Base-by-base conservation (phyloP, 306 rosid genomes). In the Sechiopsis laciniata region DNA sequence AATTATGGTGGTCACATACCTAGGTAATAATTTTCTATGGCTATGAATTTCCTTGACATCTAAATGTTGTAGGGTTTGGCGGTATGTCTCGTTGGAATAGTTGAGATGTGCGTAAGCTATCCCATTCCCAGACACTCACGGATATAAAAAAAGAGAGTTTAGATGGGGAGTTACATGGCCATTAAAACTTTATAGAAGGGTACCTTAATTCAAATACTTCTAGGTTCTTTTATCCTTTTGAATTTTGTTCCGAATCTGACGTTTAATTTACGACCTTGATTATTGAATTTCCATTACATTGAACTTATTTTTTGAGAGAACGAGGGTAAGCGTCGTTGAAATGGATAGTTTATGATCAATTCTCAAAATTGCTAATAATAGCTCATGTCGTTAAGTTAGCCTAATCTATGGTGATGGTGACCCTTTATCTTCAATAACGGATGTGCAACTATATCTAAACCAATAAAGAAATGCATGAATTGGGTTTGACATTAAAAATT, bases 371-470 rank as follows among this genome's bases (percentile, higher is more conserved):
- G 29, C 26, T 22, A 46, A 22, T 67, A 12, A 16, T 20, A 19
- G 72, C 55, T 19, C 16, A 10, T 2, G n/a, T 67, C 56, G 14
- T 67, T 67, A 67, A 3, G 52, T 64, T 64, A 17, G 17, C 32
- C 37, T 67, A 10, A 0, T 66, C n/a, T 19, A 12, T 16, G 11
- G 55, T 22, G 1, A n/a, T 32, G 13, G 55, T 22, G 1, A 64
- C 16, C 71, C 71, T 65, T 65, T 54, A 67, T 67, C 71, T 67
- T 67, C 35, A 67, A 6, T 21, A 13, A 46, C 55, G 73, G 37
- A 46, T 67, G 17, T 42, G 35, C 55, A 66, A 66, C 19, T 17
- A 6, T 66, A 19, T 45, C 55, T 45, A 0, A 1, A 42, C n/a
- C 55, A 19, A 42, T 66, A 64, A 19, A 20, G 32, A 67, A 67